Base-by-base conservation (phyloP, 176 grass and related monocot genomes). In the Eleusine coracana region DNA sequence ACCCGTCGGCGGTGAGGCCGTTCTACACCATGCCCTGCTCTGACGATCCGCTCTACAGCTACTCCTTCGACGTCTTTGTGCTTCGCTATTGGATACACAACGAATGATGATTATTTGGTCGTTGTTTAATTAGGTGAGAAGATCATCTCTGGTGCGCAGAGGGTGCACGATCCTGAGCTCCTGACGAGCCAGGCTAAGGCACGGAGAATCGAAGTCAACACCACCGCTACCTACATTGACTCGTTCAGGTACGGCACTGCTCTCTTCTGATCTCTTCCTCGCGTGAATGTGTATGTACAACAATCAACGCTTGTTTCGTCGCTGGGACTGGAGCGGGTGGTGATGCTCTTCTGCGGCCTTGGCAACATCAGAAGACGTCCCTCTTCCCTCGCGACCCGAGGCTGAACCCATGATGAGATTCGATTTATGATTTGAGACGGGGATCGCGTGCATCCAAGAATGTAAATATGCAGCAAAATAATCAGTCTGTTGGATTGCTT, bases 1-100 rank as follows among this genome's bases (percentile, higher is more conserved):
- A 94, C 87, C 94, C 91, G 50, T 83, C 91, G 73, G 91, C 83
- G 2, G 82, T 87, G 66, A 84, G 91, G 75, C 94, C 94, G 13
- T 94, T 97, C 85, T 97, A 97, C 87, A 97, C 94, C n/a, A 92
- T 92, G 94, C 89, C 87, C 5, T 90, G 89, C 81, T 69, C 85
- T 38, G 89, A 97, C 45, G 69, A 94, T 52, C 75, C 83, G 15
- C 56, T 45, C 13, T 94, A 92, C 86, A 94, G 90, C 66, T 90
- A 86, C 79, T 94, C 91, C 17, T 97, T 97, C 74, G 85, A 97
- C 85, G 89, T 88, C 46, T 90, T 97, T 46, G 80, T 97, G 60
- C 23, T 63, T 29, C 10, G 25, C 23, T 29, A 3, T 28, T 28
- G 23, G 23, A 28, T 62, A 5, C 23, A 13, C 56, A 7, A 21